Base-by-base conservation (phyloP, 768 basidiomycete genomes). In the Trametes villosa region DNA sequence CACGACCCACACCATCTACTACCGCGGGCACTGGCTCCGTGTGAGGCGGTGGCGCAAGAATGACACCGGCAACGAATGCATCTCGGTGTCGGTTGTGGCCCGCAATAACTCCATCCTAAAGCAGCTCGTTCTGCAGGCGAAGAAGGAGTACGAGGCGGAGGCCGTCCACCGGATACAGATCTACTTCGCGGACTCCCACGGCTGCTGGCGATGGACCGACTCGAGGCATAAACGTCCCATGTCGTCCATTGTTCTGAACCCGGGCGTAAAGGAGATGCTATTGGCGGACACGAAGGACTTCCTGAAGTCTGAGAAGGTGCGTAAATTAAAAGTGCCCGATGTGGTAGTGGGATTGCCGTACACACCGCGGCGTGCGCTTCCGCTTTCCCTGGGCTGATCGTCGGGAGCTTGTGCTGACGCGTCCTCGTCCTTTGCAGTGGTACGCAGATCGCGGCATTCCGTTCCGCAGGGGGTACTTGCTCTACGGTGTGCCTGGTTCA, bases 371-470 rank as follows among this genome's bases (percentile, higher is more conserved):
- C 45, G 27, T 29, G 24, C 36, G 9, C 51, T 38, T 30, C 63
- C 58, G 51, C 44, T 49, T 47, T 59, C 40, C 45, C 46, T 47
- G 6, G 20, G 17, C 27, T 18, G 50, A 34, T 46, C 48, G 34
- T 33, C 47, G 40, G 46, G 30, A 42, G 56, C 53, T 45, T 51
- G 30, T 52, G 52, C 66, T 67, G 60, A 66, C 59, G 24, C 33
- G 24, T 44, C 30, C 11, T 27, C 9, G 41, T 46, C 24, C 49
- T 31, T 26, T 54, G 38, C 63, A 91, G 86, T 94, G 93, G 93
- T 95, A 94, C 67, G 90, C 91, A n/a, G 90, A 93, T 73, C 87
- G 93, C 67, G 93, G 93, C 51, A 94, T 94, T 65, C 93, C 93
- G 30, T 94, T 92, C 83, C 89, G 93, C 55, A 85, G 93, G 57